phyloP scores from a whole-genome alignment of 2,329 filamentous ascomycete species.

The Bertia moriformis region DNA sequence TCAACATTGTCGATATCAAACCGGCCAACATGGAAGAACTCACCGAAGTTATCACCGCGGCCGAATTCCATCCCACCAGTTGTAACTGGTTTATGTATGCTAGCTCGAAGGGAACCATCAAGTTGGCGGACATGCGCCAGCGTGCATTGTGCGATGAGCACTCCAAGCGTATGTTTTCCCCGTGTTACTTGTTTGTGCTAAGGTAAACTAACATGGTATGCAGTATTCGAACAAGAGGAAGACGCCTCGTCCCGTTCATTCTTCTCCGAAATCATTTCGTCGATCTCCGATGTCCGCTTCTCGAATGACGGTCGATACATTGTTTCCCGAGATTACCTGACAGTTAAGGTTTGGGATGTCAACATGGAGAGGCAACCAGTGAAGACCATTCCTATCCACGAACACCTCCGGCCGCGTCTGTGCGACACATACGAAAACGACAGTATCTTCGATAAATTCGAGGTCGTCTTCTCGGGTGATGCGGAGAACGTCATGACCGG shows the following conservation, averaged over 20 bases:
- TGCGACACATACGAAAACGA: conserved; percentile 99
- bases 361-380: conserved; percentile 97
- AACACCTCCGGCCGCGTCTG: conserved; percentile 81
- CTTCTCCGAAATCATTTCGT: conserved; percentile 99
- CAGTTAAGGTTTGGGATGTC: conserved; percentile 99
- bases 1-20: conserved; percentile 99
- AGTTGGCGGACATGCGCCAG: conserved; percentile 95
- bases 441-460: conserved; percentile 99
- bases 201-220: no score
- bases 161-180: conserved; percentile 61
- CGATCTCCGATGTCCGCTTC: conserved; percentile 96
- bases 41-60: conserved; percentile 95
- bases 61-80: conserved; percentile 89
- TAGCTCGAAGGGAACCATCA: conserved; percentile 97
- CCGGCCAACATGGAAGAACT: conserved; percentile 99
- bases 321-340: conserved; percentile 90
- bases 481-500: conserved; percentile 99
- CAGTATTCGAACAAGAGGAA: conserved; percentile 98
- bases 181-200: conserved; percentile 8
- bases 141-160: conserved; percentile 92
- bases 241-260: conserved; percentile 93
- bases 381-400: conserved; percentile 97
- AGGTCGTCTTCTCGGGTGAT: conserved; percentile 96
- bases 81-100: conserved; percentile 99
- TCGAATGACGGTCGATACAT: conserved; percentile 95